Conservation (phyloP, 2,329 filamentous ascomycete species). For the Zymoseptoria ardabiliae region DNA sequence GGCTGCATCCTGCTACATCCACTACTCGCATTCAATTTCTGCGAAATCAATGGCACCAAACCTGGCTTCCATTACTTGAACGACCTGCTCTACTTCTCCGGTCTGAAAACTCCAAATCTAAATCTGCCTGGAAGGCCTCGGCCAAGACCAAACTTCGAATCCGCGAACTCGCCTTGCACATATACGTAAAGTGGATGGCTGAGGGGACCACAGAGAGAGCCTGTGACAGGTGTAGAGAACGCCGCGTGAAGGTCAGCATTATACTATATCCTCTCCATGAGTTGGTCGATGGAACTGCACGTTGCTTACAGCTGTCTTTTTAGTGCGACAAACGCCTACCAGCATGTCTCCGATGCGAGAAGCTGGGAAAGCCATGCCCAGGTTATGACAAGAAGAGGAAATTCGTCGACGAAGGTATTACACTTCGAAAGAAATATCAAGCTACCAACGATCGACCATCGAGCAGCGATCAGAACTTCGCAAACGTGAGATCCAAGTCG, state of each 20-base stretch:
- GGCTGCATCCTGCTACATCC: not conserved
- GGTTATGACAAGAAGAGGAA: slow-evolving; percentile 32
- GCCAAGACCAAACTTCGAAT: not conserved
- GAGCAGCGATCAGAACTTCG: slow-evolving; percentile 8
- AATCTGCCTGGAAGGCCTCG: not conserved
- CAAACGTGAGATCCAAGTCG: not conserved
- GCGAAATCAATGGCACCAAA: not conserved
- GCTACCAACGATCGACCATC: slow-evolving; percentile 6
- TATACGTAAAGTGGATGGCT: slow-evolving; percentile 14
- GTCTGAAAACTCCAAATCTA: not conserved
- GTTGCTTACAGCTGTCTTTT: not conserved
- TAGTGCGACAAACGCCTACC: slow-evolving; percentile 29
- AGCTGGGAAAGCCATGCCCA: slow-evolving; percentile 29
- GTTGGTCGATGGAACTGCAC: not conserved
- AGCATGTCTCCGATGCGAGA: slow-evolving; percentile 27
- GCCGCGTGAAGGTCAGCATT: slow-evolving; percentile 26
- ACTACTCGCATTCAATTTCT: not conserved
- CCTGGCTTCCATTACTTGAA: not conserved
- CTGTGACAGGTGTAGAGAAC: slow-evolving; percentile 30
- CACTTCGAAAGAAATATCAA: slow-evolving; percentile 27
- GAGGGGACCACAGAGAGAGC: slow-evolving; percentile 25
- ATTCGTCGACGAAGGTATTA: slow-evolving; percentile 29
- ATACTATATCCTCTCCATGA: not conserved
- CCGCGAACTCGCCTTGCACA: not conserved
- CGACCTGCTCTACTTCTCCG: not conserved